Conservation (phyloP, 208 protist genomes). For the Leishmania aethiopica region DNA sequence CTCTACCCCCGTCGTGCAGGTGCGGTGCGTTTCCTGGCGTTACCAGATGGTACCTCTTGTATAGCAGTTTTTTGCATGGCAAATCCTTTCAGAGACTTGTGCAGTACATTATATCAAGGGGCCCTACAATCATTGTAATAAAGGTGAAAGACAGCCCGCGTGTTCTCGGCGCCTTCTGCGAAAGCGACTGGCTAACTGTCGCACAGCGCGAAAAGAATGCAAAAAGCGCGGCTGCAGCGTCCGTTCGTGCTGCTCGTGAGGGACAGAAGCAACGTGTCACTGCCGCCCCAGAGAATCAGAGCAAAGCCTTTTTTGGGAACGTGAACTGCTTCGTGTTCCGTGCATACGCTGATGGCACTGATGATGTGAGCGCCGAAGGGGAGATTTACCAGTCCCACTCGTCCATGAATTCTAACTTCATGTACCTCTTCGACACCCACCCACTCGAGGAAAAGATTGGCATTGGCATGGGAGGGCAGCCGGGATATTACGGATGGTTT, state of each 20-base stretch:
- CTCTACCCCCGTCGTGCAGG: constrained; percentile 38
- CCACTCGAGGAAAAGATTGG: constrained; percentile 51
- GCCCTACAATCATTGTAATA: constrained; percentile 57
- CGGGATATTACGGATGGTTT: constrained; percentile 71
- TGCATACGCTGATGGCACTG: not conserved
- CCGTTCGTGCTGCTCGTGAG: constrained; percentile 44
- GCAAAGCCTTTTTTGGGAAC: constrained; percentile 66
- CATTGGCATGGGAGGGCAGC: constrained; percentile 74
- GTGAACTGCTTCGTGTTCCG: constrained; percentile 69
- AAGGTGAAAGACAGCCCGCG: constrained; percentile 34
- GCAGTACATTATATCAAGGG: constrained; percentile 41
- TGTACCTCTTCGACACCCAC: constrained; percentile 79
- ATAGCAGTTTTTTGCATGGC: constrained; percentile 58
- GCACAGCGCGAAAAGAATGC: constrained; percentile 49
- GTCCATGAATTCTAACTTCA: constrained; percentile 71
- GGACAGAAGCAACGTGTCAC: constrained; percentile 23
- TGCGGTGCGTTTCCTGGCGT: constrained; percentile 1
- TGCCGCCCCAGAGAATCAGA: constrained; percentile 37
- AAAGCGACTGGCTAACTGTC: constrained; percentile 61
- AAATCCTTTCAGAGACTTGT: constrained; percentile 71
- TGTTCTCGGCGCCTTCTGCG: constrained; percentile 68
- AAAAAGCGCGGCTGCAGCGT: constrained; percentile 48
- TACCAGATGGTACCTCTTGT: constrained; percentile 62
- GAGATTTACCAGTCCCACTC: constrained; percentile 38
- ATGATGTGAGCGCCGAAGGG: constrained; percentile 6